Conservation (phyloP, 345 rosid species). For the Eucalyptus melliodora region DNA sequence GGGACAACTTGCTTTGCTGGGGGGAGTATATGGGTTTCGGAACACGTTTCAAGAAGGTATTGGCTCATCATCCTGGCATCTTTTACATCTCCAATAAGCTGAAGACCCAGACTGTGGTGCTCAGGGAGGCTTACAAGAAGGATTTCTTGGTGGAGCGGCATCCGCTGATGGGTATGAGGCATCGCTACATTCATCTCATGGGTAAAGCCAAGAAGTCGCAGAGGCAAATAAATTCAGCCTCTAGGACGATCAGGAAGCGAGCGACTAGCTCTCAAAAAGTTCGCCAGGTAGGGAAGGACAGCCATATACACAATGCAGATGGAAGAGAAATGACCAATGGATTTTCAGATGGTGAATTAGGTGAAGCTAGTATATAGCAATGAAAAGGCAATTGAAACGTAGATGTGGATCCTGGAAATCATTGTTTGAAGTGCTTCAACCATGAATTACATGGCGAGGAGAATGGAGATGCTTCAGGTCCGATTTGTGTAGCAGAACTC, state of each 20-base stretch:
- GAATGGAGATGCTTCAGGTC: neutral
- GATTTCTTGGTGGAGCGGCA: slow-evolving; percentile 54
- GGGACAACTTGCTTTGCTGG: slow-evolving; percentile 40
- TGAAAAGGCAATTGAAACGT: neutral
- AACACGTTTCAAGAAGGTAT: slow-evolving; percentile 45
- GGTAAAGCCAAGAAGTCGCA: neutral
- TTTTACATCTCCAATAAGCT: slow-evolving; percentile 76
- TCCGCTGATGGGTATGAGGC: slow-evolving; percentile 77
- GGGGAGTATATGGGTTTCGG: slow-evolving; percentile 66
- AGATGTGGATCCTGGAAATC: neutral
- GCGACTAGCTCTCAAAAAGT: neutral
- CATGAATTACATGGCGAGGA: neutral
- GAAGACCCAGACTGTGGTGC: slow-evolving; percentile 70
- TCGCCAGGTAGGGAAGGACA: neutral
- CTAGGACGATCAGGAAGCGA: neutral
- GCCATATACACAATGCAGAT: neutral
- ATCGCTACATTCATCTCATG: slow-evolving; percentile 65
- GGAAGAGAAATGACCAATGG: neutral
- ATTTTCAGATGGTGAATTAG: neutral
- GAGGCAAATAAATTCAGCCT: neutral
- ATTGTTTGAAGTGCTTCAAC: neutral
- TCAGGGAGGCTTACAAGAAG: slow-evolving; percentile 69
- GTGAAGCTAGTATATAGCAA: neutral
- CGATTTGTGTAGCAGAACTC: neutral
- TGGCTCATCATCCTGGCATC: slow-evolving; percentile 75